Base-by-base conservation (phyloP, 371 early-diverging fungal genomes). In the Apophysomyces variabilis region DNA sequence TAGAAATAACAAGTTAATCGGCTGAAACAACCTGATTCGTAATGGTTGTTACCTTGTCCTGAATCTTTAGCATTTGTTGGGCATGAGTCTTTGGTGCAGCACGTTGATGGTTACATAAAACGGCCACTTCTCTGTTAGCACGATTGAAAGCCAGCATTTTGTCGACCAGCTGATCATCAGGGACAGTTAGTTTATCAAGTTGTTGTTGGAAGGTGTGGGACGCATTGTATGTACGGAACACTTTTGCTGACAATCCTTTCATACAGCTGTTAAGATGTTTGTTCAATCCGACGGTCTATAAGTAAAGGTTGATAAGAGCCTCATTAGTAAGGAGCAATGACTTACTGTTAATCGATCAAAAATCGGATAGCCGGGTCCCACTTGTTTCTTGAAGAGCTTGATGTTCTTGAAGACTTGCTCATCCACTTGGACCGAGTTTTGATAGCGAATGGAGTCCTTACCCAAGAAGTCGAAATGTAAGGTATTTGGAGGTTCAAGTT, bases 201-300 rank as follows among this genome's bases (percentile, higher is more conserved):
- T 99, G 91, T 44, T 92, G 79, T 75, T 97, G 96, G 87, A 97
- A 96, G 1, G 96, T 96, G 68, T 83, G 84, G 11, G 97, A 96
- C 3, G 99, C 99, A 71, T 99, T 99, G 79, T 88, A 96, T 21
- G 99, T 99, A 93, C 99, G 98, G 86, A 99, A 99, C 18, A 98
- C 99, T 75, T 99, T 99, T 64, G 98, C 98, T 4, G 96, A 93
- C 41, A 99, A 77, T 4, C 98, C 97, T n/a, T 86, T 80, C 96
- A 97, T 96, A 69, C 89, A 87, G 21, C 67, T 84, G 35, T 87
- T 88, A 66, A 99, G 77, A 70, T 97, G 90, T 77, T 93, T 95
- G 85, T 99, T 99, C 60, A 99, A 74, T 26, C 83, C 74, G 0
- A 86, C 65, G 0, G 95, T 90, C 89, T 87, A 74, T 60, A 65